Base-by-base conservation (phyloP, 2,329 filamentous ascomycete genomes). In the Colletotrichum euphorbiae region DNA sequence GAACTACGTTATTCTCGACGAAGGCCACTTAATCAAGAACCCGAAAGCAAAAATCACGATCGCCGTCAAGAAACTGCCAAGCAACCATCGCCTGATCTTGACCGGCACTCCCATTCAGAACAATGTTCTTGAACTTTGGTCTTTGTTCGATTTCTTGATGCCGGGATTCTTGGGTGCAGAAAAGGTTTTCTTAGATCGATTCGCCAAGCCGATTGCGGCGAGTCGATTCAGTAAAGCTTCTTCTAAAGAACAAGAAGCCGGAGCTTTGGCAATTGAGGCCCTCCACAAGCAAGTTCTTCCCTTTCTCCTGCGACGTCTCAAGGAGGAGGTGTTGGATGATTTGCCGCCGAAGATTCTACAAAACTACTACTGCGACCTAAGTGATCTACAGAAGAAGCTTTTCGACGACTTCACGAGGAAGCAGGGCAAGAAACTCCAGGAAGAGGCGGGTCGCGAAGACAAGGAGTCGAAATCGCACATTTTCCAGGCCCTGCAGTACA, bases 291-390 rank as follows among this genome's bases (percentile, higher is more conserved):
- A 99, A 77, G 97, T 99, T 2, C 83, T 99, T 38, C 96, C 96
- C 1, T 99, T 99, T 90, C 84, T 99, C 70, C 88, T 99, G 43
- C 93, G 96, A 69, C 94, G 96, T 74, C 87, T 99, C 73, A 99
- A 99, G 81, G 96, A 99, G 80, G 96, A 99, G 78, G 96, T 99
- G 17, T 85, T 99, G 68, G 93, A 99, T 73, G 96, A 99, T 75
- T 84, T 99, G 8, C 96, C 96, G 2, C 96, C 96, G 7, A 99
- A 99, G 89, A 99, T 99, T 74, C 83, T 99, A 58, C 96, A 99
- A 78, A 99, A 99, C 79, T 99, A 99, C 82, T 99, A 99, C 81
- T 99, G 96, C 79, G 96, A 99, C 75, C 90, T 97, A 17, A 97
- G 93, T 74, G 96, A 99, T 64, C 83, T 99, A 58, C 96, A 99